Evolutionary conservation across 805 yeast genomes (phyloP).

Genomic region (Metschnikowia cubensis): DNA sequence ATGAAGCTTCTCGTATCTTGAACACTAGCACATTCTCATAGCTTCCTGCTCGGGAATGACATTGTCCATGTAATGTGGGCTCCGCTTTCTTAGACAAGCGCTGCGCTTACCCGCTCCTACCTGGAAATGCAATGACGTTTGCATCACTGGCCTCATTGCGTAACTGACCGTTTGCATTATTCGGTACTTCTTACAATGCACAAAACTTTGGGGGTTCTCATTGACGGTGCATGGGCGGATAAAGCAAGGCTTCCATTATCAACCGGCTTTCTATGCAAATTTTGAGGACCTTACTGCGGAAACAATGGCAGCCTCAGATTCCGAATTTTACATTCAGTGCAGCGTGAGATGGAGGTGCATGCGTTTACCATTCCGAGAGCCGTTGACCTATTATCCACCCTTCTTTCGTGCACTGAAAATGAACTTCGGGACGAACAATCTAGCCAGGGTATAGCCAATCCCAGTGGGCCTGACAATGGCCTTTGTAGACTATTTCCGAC

Average conservation of each 20-base stretch:
- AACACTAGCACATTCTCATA: too few species aligned
- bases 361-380: background rate
- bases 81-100: constrained; percentile 1
- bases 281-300: background rate
- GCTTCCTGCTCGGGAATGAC: background rate
- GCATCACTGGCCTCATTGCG: constrained; percentile 1
- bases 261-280: background rate
- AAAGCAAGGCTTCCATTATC: background rate
- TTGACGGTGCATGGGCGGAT: background rate
- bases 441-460: background rate
- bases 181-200: background rate
- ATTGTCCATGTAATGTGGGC: background rate
- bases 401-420: background rate
- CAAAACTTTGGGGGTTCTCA: background rate
- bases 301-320: background rate
- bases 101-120: constrained; percentile 2
- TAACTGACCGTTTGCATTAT: background rate
- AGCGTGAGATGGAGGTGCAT: constrained; percentile 1
- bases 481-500: background rate
- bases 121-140: constrained; percentile 2
- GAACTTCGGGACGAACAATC: background rate
- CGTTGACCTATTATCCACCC: background rate
- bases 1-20: background rate
- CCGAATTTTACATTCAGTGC: constrained; percentile 1
- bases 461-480: background rate